phyloP scores from a whole-genome alignment of 2,329 filamentous ascomycete species.

The Orbilia brochopaga region DNA sequence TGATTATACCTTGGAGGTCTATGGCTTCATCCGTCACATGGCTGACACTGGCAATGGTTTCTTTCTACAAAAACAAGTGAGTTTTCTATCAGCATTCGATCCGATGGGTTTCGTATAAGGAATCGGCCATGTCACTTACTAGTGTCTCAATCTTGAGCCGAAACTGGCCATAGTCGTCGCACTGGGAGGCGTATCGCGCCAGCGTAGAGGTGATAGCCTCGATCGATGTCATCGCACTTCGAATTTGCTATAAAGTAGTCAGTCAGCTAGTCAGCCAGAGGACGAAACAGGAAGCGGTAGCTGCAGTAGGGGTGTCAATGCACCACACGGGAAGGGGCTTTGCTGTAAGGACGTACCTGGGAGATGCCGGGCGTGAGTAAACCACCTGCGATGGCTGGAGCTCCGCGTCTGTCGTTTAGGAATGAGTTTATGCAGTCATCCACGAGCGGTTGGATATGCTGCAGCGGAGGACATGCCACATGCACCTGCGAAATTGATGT shows the following conservation, averaged over 20 bases:
- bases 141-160: conserved; percentile 29
- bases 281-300: background rate
- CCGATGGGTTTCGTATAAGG: background rate
- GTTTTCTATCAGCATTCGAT: background rate
- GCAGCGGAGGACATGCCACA: conserved; percentile 12
- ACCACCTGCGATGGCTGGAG: conserved; percentile 32
- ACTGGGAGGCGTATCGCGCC: conserved; percentile 31
- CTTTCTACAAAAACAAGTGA: conserved; percentile 26
- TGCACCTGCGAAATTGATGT: conserved; percentile 17
- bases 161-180: conserved; percentile 34
- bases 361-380: conserved; percentile 17
- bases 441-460: conserved; percentile 19
- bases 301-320: background rate
- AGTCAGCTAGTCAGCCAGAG: too few species aligned
- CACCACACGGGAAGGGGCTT: background rate
- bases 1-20: conserved; percentile 30
- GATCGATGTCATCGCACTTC: conserved; percentile 37
- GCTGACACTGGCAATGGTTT: conserved; percentile 11
- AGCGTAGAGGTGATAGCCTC: conserved; percentile 36
- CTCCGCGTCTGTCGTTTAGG: conserved; percentile 35
- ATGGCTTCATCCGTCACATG: conserved; percentile 16
- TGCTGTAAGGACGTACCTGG: conserved; percentile 16
- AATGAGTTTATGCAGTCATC: conserved; percentile 31
- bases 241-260: conserved; percentile 26
- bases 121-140: conserved; percentile 1